Evolutionary conservation across 2,329 filamentous ascomycete species (phyloP), one percentile per base, ranked within the genome.

Genomic region (Ampelomyces quisqualis): DNA sequence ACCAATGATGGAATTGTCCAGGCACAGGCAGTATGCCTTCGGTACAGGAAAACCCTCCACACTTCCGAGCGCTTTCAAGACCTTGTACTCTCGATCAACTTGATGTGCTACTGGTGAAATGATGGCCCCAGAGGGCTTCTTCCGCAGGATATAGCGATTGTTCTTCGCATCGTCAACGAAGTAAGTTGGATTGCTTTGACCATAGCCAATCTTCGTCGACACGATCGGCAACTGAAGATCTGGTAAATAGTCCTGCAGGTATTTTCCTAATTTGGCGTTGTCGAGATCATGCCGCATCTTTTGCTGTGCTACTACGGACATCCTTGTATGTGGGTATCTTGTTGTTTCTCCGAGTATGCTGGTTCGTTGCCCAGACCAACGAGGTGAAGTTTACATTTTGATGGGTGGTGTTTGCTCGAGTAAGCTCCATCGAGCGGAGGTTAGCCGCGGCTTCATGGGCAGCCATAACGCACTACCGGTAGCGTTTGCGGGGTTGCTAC

Each of bases 141-240:
- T 97, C 65, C 91, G 87, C 72, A 97, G 78, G 20, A 97, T 93
- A 69, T 84, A 95, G 61, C 83, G 80, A 49, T 73, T 67, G 34
- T 82, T 79, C 60, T 81, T 75, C 2, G 60, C 49, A 45, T 83
- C 82, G 13, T 84, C 93, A 59, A 97, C 77, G 58, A 90, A 88
- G 72, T 97, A 97, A 1, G 91, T 97, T 28, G 93, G 91, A 66
- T 97, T 97, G 46, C 89, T 95, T 72, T 97, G 91, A 38, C 91
- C 93, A 67, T 93, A 97, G 62, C 90, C 89, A 64, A 97, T 97
- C 85, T 96, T 69, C 7, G 62, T 65, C 5, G 60, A 63, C 13
- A 53, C 22, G 1, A 67, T 36, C 0, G 64, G 64, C 13, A 64
- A 29, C 17, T 49, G 53, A 2, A 65, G 38, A 6, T 40, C 38